Base-by-base conservation (phyloP, 2,329 filamentous ascomycete species). In the Aspergillus tanneri region DNA sequence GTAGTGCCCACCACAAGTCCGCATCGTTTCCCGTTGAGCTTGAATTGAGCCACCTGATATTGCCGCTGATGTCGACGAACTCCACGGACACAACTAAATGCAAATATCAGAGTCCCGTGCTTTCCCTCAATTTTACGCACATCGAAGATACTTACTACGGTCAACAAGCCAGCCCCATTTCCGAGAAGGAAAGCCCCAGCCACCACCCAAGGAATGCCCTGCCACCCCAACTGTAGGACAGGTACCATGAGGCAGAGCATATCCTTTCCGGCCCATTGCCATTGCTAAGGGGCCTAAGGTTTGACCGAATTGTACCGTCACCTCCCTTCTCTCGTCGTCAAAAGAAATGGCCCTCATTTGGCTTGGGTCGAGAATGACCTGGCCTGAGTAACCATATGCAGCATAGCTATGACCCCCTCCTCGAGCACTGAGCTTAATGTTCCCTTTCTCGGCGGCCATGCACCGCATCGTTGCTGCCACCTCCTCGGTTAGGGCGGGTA, bases 121-220 rank as follows among this genome's bases (percentile, higher is more conserved):
- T n/a, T n/a, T n/a, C n/a, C n/a, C n/a, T 28, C 14, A 19, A 3
- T 3, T 4, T 12, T 36, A 16, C n/a, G 12, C 25, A 28, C 2
- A 25, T 25, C 6, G 21, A 16, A 27, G 5, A 6, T 14, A 49
- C 46, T 40, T 32, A 49, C 46, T 24, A 10, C 27, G 27, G 10
- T 49, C 46, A 8, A 49, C 41, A 14, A 49, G 41, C 46, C 46
- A 49, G 10, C 46, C 46, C 46, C 46, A 49, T 39, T 49, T 39
- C 2, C 46, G 34, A 11, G 46, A 49, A 2, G 41, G 22, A 27
- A 24, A 49, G 5, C 46, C 46, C 35, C 41, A 49, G 5, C 46
- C 46, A 12, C 46, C 46, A 16, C 46, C 46, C 12, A 49, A 11
- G 5, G 35, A 40, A 25, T 49, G 46, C 1, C 46, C 46, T 14